A percentile compares a stretch with the other conserved stretches of the same genome.
Evolutionary conservation across 306 rosid species (phyloP).

Genomic region (Rosa multiflora): DNA sequence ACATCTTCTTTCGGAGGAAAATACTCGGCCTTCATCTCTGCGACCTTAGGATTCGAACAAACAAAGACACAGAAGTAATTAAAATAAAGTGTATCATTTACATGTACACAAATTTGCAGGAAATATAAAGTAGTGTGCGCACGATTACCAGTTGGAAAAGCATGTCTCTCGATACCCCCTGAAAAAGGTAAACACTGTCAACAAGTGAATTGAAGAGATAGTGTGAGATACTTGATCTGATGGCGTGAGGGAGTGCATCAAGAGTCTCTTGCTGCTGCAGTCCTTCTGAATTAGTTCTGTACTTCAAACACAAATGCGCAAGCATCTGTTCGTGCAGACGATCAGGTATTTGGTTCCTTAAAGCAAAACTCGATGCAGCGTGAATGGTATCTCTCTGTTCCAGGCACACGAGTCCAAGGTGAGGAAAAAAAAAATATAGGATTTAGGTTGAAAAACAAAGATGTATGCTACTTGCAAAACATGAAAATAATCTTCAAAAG

Average conservation of each 20-base stretch:
- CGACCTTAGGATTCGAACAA: slow-evolving; percentile 47
- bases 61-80: slow-evolving; percentile 17
- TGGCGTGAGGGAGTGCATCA: slow-evolving; percentile 80
- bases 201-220: slow-evolving; percentile 60
- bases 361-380: slow-evolving; percentile 65
- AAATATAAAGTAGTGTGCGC: not conserved
- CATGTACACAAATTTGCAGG: not conserved
- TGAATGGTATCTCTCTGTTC: slow-evolving; percentile 67
- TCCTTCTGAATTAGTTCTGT: slow-evolving; percentile 76
- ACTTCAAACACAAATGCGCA: slow-evolving; percentile 70
- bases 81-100: not conserved
- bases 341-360: slow-evolving; percentile 59
- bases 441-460: not conserved
- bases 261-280: slow-evolving; percentile 81
- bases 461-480: not conserved
- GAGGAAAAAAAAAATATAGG: not conserved
- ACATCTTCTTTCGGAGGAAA: slow-evolving; percentile 91
- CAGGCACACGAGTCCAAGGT: slow-evolving; percentile 17
- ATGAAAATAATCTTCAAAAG: not conserved
- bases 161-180: slow-evolving; percentile 67
- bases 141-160: slow-evolving; percentile 77
- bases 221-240: slow-evolving; percentile 62
- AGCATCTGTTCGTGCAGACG: slow-evolving; percentile 83
- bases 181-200: slow-evolving; percentile 61
- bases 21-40: slow-evolving; percentile 90